A percentile compares a stretch with the other conserved stretches of the same genome.
These are phyloP conservation scores for Lasiodiplodia gonubiensis DNA, from an alignment of 2,329 filamentous ascomycete species.

Conservation along the genomic window DNA sequence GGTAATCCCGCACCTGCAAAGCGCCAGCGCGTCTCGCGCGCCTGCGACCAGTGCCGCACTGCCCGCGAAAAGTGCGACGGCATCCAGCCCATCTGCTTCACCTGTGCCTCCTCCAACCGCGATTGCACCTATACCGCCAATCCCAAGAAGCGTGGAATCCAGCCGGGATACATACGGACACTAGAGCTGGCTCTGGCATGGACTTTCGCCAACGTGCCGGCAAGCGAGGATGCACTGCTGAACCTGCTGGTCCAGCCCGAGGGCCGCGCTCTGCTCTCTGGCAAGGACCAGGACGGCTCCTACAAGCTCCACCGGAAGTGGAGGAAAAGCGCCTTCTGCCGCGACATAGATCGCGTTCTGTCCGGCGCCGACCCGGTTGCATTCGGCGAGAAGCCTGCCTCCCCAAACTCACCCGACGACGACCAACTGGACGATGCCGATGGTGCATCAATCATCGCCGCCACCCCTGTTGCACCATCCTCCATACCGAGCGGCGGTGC, in stretches of 20 bases:
- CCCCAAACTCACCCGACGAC: slow-evolving; percentile 30
- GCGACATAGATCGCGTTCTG: slow-evolving; percentile 67
- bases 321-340: slow-evolving; percentile 67
- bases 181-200: slow-evolving; percentile 72
- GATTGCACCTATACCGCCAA: slow-evolving; percentile 74
- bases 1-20: slow-evolving; percentile 42
- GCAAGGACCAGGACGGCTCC: slow-evolving; percentile 59
- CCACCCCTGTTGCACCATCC: background rate
- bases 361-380: slow-evolving; percentile 49
- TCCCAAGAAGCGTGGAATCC: slow-evolving; percentile 77
- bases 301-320: slow-evolving; percentile 66
- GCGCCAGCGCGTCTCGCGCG: slow-evolving; percentile 69
- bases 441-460: slow-evolving; percentile 8
- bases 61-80: slow-evolving; percentile 77
- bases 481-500: background rate
- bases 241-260: slow-evolving; percentile 58
- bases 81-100: slow-evolving; percentile 68
- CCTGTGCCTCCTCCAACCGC: slow-evolving; percentile 67
- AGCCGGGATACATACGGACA: slow-evolving; percentile 79
- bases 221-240: slow-evolving; percentile 64
- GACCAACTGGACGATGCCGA: slow-evolving; percentile 25
- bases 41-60: slow-evolving; percentile 71
- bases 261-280: slow-evolving; percentile 56
- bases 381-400: slow-evolving; percentile 30
- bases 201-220: slow-evolving; percentile 67